A percentile compares a stretch with the other conserved stretches of the same genome.
These are phyloP conservation scores for Coccinonectria pachysandricola DNA, from an alignment of 2,329 filamentous ascomycete species.

Conservation along the genomic window DNA sequence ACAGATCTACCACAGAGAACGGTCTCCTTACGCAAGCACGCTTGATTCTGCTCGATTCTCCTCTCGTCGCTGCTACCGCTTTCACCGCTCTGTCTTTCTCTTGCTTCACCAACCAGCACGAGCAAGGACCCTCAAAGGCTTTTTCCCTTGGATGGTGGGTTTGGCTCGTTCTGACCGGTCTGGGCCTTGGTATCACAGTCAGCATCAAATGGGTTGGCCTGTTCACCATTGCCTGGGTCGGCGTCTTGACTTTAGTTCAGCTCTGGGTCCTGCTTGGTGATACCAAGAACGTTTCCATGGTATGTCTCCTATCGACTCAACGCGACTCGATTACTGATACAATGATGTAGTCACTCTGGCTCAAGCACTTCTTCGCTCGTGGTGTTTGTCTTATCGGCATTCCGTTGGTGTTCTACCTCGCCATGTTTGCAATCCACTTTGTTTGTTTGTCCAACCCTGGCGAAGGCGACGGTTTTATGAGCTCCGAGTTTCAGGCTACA, in stretches of 20 bases:
- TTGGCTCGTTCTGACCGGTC: conserved; percentile 79
- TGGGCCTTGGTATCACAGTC: conserved; percentile 78
- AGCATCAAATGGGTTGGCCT: conserved; percentile 99
- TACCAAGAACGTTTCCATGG: conserved; percentile 69
- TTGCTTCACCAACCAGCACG: conserved; percentile 94
- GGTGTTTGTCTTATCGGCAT: conserved; percentile 87
- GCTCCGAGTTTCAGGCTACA: conserved; percentile 95
- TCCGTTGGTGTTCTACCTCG: conserved; percentile 82
- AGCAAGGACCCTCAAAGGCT: conserved; percentile 78
- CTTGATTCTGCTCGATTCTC: conserved; percentile 90
- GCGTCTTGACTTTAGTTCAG: conserved; percentile 78
- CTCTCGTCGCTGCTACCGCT: conserved; percentile 85
- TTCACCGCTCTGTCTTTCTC: conserved; percentile 84
- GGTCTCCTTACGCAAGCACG: conserved; percentile 90
- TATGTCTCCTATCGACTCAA: conserved; percentile 27
- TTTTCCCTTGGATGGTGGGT: conserved; percentile 96
- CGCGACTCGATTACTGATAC: too few relatives aligned
- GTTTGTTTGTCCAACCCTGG: conserved; percentile 86
- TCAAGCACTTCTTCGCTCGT: conserved; percentile 89
- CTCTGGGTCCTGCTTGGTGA: conserved; percentile 94
- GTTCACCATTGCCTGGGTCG: conserved; percentile 98
- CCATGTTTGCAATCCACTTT: conserved; percentile 97
- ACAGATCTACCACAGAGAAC: conserved; percentile 85
- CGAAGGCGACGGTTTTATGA: conserved; percentile 98
- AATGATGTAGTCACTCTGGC: conserved; percentile 56